phyloP scores from a whole-genome alignment of 345 rosid genomes.

The Zanthoxylum bungeanum region DNA sequence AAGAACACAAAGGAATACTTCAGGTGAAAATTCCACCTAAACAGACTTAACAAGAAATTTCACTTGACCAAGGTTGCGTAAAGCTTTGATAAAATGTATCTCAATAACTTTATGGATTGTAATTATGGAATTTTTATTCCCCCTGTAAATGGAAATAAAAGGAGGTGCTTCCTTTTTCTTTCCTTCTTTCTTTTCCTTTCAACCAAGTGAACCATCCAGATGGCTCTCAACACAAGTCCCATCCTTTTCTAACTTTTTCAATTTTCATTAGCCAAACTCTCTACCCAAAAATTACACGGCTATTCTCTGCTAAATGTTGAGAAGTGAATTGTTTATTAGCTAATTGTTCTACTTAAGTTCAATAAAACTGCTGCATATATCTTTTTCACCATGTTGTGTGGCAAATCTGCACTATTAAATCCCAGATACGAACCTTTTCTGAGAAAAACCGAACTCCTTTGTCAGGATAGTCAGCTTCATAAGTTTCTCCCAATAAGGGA shows the following conservation, averaged over 20 bases:
- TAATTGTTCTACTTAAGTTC: neutral
- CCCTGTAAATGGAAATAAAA: neutral
- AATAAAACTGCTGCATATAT: neutral
- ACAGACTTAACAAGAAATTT: neutral
- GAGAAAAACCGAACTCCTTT: conserved; percentile 92
- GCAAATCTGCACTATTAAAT: neutral
- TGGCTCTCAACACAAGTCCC: neutral
- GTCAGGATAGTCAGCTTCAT: conserved; percentile 92
- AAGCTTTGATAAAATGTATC: neutral
- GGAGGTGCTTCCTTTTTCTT: neutral
- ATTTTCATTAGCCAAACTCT: neutral
- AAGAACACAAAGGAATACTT: neutral
- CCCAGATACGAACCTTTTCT: conserved; percentile 65
- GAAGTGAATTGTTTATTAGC: neutral
- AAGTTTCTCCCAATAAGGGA: conserved; percentile 95
- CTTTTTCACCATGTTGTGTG: neutral
- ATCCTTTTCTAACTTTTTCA: neutral
- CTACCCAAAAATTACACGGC: neutral
- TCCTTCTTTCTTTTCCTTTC: neutral
- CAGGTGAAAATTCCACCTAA: neutral
- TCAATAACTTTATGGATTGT: neutral
- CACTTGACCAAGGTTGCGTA: neutral
- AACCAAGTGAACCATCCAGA: neutral
- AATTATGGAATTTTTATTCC: neutral
- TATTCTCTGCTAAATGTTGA: neutral